Percentiles rank a stretch among this genome's conserved stretches.
Conservation (phyloP, 2,329 filamentous ascomycete genomes). For the Aspergillus arachidicola region DNA sequence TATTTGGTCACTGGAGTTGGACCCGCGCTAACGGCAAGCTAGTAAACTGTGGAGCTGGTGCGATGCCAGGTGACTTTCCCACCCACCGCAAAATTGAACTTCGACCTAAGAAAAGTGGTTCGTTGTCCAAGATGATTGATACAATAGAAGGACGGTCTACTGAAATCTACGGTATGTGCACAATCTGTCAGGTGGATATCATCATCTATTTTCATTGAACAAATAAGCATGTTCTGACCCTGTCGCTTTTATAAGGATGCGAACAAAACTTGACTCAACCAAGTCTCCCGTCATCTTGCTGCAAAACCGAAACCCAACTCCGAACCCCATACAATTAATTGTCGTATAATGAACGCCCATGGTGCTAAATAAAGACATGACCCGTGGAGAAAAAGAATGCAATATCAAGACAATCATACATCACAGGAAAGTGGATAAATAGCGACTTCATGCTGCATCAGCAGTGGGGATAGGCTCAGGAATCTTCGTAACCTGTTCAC, state of each 20-base stretch:
- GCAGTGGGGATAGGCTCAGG: conserved; percentile 78
- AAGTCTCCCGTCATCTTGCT: not conserved
- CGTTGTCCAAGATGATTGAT: not conserved
- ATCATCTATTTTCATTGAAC: conserved; percentile 5
- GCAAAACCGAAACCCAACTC: conserved; percentile 12
- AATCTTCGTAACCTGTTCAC: conserved; percentile 82
- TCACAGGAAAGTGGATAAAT: conserved; percentile 7
- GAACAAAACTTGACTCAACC: not conserved
- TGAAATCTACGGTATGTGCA: not conserved
- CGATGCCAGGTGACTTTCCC: not conserved
- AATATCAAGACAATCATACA: conserved; percentile 15
- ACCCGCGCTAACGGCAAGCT: not conserved
- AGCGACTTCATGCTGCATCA: conserved; percentile 65
- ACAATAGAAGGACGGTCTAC: not conserved
- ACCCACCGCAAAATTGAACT: not conserved
- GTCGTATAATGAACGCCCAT: conserved; percentile 21
- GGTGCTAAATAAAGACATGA: conserved; percentile 27
- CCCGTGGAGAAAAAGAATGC: conserved; percentile 13
- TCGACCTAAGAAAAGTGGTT: not conserved
- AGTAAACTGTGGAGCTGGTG: not conserved
- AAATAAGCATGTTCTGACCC: not conserved
- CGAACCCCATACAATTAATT: conserved; percentile 19
- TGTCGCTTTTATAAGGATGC: conserved; percentile 4
- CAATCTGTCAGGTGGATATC: conserved; percentile 4
- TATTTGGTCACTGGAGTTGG: not conserved